A percentile compares a stretch with the other conserved stretches of the same genome.
Evolutionary conservation across 371 early-diverging fungal species (phyloP).

Genomic region (Mucor circinelloides): DNA sequence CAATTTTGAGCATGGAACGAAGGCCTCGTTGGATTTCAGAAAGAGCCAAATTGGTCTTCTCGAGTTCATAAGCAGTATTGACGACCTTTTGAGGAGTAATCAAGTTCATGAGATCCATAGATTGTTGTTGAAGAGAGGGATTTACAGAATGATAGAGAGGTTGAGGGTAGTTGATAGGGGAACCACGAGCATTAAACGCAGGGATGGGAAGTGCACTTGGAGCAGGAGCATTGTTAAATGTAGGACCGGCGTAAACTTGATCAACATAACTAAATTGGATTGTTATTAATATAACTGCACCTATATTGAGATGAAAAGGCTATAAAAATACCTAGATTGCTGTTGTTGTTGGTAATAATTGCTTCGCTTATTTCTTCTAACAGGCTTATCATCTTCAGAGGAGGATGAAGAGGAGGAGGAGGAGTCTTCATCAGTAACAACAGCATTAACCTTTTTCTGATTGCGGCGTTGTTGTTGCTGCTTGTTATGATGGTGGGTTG

Average conservation of each 20-base stretch:
- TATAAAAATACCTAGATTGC: constrained; percentile 13
- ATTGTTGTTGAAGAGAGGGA: constrained; percentile 36
- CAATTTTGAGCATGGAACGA: constrained; percentile 52
- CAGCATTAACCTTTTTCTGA: constrained; percentile 5
- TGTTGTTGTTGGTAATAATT: constrained; percentile 1
- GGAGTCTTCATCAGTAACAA: constrained; percentile 13
- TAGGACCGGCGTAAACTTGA: constrained; percentile 76
- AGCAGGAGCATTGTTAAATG: constrained; percentile 81
- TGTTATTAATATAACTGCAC: background rate
- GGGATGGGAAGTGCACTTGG: constrained; percentile 77
- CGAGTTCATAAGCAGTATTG: constrained; percentile 28
- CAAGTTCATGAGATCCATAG: constrained; percentile 34
- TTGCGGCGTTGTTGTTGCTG: constrained; percentile 12
- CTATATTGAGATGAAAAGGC: background rate
- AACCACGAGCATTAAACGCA: constrained; percentile 52
- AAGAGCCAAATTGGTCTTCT: constrained; percentile 31
- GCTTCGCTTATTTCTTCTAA: background rate
- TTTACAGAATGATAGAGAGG: constrained; percentile 20
- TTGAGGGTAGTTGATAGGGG: constrained; percentile 24
- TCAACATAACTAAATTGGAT: constrained; percentile 22
- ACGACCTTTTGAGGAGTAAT: constrained; percentile 27
- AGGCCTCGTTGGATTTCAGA: constrained; percentile 53
- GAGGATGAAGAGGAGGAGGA: constrained; percentile 21
- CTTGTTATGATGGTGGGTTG: constrained; percentile 5
- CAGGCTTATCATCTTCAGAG: constrained; percentile 17